phyloP scores from a whole-genome alignment of 768 basidiomycete species.

The Tulasnella sp. region DNA sequence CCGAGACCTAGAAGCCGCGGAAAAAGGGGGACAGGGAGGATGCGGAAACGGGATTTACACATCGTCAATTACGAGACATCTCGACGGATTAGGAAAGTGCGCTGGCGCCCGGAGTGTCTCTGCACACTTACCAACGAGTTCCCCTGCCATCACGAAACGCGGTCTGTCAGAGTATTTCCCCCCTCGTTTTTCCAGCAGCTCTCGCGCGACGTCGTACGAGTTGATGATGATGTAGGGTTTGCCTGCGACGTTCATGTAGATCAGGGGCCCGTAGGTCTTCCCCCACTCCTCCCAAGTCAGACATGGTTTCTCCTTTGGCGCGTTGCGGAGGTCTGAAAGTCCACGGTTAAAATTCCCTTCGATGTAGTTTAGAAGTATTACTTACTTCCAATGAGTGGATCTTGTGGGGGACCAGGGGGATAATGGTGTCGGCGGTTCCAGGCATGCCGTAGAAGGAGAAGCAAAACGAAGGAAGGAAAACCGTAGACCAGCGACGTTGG shows the following conservation, averaged over 20 bases:
- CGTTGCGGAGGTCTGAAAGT: constrained; percentile 1
- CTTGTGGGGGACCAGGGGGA: constrained; percentile 13
- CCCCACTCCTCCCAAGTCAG: constrained; percentile 29
- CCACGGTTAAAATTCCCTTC: too few species aligned
- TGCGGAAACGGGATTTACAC: neutral
- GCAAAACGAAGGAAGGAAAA: neutral
- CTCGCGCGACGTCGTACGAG: constrained; percentile 36
- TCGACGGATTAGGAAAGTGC: neutral
- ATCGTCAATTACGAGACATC: neutral
- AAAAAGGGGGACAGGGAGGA: neutral
- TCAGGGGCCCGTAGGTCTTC: constrained; percentile 23
- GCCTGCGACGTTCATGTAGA: constrained; percentile 22
- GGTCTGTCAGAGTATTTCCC: constrained; percentile 37
- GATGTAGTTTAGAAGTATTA: neutral
- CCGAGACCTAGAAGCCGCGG: neutral
- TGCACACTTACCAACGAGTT: neutral
- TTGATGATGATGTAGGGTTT: constrained; percentile 32
- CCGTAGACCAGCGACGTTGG: neutral
- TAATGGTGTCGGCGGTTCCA: neutral
- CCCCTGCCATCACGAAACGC: constrained; percentile 31
- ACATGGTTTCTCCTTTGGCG: neutral
- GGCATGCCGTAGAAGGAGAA: neutral
- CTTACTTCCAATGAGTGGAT: constrained; percentile 18
- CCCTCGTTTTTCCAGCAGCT: constrained; percentile 37
- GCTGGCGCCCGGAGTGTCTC: neutral